Conservation (phyloP, 768 basidiomycete species). For the Pisolithus albus region DNA sequence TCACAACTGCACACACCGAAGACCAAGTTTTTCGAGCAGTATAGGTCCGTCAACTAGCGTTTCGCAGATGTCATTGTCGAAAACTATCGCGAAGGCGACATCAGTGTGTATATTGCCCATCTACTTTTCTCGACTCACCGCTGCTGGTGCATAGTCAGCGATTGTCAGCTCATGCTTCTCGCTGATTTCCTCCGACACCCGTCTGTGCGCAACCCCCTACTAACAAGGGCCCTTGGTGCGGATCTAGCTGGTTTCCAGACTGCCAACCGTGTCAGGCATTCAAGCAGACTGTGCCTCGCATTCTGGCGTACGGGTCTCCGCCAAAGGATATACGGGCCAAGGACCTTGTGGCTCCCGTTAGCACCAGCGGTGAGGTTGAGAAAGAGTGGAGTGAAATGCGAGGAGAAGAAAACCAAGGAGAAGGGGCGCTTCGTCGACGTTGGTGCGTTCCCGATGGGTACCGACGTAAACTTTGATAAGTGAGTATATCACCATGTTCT, state of each 20-base stretch:
- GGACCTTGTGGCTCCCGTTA: conserved; percentile 6
- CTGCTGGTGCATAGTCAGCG: conserved; percentile 50
- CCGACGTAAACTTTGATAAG: conserved; percentile 71
- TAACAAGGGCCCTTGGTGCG: conserved; percentile 89
- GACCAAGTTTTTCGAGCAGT: conserved; percentile 75
- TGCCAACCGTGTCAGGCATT: conserved; percentile 74
- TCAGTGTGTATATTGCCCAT: conserved; percentile 36
- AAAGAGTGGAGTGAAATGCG: background rate
- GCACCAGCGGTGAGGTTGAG: conserved; percentile 2
- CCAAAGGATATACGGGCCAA: conserved; percentile 75
- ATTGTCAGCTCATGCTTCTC: conserved; percentile 94
- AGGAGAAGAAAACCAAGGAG: background rate
- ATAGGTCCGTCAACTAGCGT: conserved; percentile 82
- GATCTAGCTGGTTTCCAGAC: conserved; percentile 94
- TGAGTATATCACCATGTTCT: conserved; percentile 24
- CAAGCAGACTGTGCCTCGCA: conserved; percentile 75
- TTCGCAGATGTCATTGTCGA: conserved; percentile 82
- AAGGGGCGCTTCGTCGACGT: conserved; percentile 71
- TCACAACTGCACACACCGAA: conserved; percentile 54
- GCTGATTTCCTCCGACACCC: conserved; percentile 96
- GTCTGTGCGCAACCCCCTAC: conserved; percentile 65
- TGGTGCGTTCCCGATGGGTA: conserved; percentile 84
- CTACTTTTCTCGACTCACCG: background rate
- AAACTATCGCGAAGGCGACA: conserved; percentile 81
- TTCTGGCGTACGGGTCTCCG: conserved; percentile 71